Evolutionary conservation across 768 basidiomycete genomes (phyloP), one percentile per base, ranked within the genome.

Genomic region (Amanita exitialis): DNA sequence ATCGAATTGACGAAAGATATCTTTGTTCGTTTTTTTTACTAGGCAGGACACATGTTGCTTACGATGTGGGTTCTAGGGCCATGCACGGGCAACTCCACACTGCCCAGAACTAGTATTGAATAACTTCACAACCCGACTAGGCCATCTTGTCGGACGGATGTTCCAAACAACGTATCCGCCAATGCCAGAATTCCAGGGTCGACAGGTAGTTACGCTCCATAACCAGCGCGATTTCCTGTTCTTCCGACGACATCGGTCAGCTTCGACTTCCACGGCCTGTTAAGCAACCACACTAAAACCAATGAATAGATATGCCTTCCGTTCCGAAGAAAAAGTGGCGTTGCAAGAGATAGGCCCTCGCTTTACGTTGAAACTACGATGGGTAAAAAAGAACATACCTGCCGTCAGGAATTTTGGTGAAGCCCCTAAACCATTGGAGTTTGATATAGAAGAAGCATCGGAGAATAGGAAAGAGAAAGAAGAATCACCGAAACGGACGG

Each of bases 181-280:
- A 6, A 71, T 95, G 55, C 92, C 93, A 0, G 90, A 96, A 63
- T 97, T 96, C 62, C 85, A 92, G 67, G 96, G 96, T 30, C 73
- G 96, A 27, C 96, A 99, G 66, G 94, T 97, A 8, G 94, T 98
- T 10, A 96, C 95, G 2, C 73, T 98, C 16, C 96, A 98, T 62
- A 97, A 97, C 61, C 93, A 96, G 64, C 80, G 96, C 43, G 96
- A 99, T 69, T 99, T 98, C 68, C 69, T 99, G 52, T 99, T 99
- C 72, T 95, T 99, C 73, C 74, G 96, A 56, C 75, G 96, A 52
- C 96, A 98, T 72, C 79, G 96, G 83, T 95, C 53, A 47, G 79
- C 61, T 28, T 15, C 18, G 37, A 6, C 46, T 55, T 52, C 53
- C 54, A 6, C 48, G 54, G 27, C 23, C 35, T 30, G 6, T 47